Evolutionary conservation across 1,139 yeast genomes (phyloP).

Genomic region (Blastobotrys ciferrii): DNA sequence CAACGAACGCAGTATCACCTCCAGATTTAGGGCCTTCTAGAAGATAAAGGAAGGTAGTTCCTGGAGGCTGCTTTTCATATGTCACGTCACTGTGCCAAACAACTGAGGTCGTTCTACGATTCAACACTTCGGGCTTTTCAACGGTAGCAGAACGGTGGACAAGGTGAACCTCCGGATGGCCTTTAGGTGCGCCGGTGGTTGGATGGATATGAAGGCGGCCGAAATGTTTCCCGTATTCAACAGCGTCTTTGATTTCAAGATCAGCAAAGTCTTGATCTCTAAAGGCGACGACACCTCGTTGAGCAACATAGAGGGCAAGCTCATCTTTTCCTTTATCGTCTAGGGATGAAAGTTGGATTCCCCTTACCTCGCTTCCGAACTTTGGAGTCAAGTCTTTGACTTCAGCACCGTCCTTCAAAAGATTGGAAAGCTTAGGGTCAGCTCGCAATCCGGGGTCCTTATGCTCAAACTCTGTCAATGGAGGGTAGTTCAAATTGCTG

Average conservation of each 20-base stretch:
- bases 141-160: slow-evolving; percentile 40
- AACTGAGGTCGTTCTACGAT: slow-evolving; percentile 35
- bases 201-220: slow-evolving; percentile 38
- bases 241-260: slow-evolving; percentile 50
- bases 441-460: slow-evolving; percentile 39
- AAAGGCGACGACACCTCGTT: slow-evolving; percentile 65
- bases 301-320: slow-evolving; percentile 60
- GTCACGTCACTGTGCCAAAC: slow-evolving; percentile 61
- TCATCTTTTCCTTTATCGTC: slow-evolving; percentile 56
- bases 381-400: slow-evolving; percentile 48
- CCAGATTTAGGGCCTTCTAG: slow-evolving; percentile 54
- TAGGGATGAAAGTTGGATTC: slow-evolving; percentile 56
- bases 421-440: slow-evolving; percentile 32
- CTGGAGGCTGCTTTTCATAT: slow-evolving; percentile 65
- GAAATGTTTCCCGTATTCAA: slow-evolving; percentile 52
- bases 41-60: slow-evolving; percentile 54
- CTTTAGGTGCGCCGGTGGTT: slow-evolving; percentile 62
- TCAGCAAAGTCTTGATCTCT: slow-evolving; percentile 63
- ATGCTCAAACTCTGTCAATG: slow-evolving; percentile 38
- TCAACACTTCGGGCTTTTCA: slow-evolving; percentile 15
- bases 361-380: slow-evolving; percentile 59
- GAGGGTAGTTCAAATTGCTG: slow-evolving; percentile 34
- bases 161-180: slow-evolving; percentile 61
- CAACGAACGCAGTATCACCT: slow-evolving; percentile 61
- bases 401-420: slow-evolving; percentile 18